Evolutionary conservation across 148 eudicot genomes (phyloP).

Genomic region (Fallopia convolvulus): DNA sequence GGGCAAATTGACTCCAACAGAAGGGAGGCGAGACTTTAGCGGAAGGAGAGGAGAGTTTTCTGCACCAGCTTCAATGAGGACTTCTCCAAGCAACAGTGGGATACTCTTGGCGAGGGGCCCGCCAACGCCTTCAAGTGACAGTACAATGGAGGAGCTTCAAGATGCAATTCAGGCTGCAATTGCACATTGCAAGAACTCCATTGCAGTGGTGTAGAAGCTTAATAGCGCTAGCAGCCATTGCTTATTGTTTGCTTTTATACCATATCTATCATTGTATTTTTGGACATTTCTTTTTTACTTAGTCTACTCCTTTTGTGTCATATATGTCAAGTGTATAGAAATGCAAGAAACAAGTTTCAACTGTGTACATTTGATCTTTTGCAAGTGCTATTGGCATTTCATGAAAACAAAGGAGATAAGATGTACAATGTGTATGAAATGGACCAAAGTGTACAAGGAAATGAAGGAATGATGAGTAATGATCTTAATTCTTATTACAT

Average conservation of each 20-base stretch:
- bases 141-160: constrained; percentile 64
- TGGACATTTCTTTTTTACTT: background rate
- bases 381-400: background rate
- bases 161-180: constrained; percentile 67
- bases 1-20: constrained; percentile 29
- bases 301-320: background rate
- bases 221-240: background rate
- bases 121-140: constrained; percentile 24
- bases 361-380: background rate
- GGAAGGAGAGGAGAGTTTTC: constrained; percentile 47
- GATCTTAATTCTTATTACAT: background rate
- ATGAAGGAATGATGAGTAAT: too few species aligned
- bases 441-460: background rate
- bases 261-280: background rate
- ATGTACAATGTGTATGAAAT: background rate
- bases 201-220: constrained; percentile 24
- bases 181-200: constrained; percentile 62
- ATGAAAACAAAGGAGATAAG: background rate
- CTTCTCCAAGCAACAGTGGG: constrained; percentile 45
- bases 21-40: constrained; percentile 16
- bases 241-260: background rate
- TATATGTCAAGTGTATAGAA: background rate
- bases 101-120: background rate
- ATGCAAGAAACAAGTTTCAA: background rate
- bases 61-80: constrained; percentile 74